These are phyloP conservation scores for Musa itinerans DNA, from an alignment of 176 grass and related monocot species.

Conservation along the genomic window DNA sequence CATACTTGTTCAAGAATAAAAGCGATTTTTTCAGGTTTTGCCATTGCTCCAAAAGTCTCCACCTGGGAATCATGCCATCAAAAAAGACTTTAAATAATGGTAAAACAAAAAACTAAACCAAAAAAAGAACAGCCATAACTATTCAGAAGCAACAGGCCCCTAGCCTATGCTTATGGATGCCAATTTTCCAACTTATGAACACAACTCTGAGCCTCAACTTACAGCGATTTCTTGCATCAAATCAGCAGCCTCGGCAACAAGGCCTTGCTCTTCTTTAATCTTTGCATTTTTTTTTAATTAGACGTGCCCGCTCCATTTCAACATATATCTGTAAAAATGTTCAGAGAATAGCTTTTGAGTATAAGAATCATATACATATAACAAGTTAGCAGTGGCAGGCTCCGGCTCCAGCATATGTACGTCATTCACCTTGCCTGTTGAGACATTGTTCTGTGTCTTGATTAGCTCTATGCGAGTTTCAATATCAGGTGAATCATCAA, in stretches of 20 bases:
- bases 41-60: slow-evolving; percentile 97
- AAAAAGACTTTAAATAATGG: slow-evolving; percentile 3
- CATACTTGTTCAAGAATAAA: slow-evolving; percentile 94
- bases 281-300: slow-evolving; percentile 90
- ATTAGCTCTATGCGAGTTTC: slow-evolving; percentile 87
- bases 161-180: not conserved
- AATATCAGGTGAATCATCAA: slow-evolving; percentile 74
- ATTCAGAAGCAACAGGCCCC: not conserved
- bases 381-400: not conserved
- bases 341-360: not conserved
- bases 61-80: slow-evolving; percentile 43
- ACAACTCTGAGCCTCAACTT: slow-evolving; percentile 28
- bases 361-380: slow-evolving; percentile 10
- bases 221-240: slow-evolving; percentile 99
- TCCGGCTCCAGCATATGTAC: not conserved
- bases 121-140: too few relatives aligned
- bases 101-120: too few relatives aligned
- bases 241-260: slow-evolving; percentile 90
- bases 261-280: slow-evolving; percentile 82
- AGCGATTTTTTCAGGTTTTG: slow-evolving; percentile 86
- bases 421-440: slow-evolving; percentile 69
- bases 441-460: slow-evolving; percentile 79
- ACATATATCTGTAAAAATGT: too few relatives aligned
- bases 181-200: slow-evolving; percentile 5
- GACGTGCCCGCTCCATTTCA: not conserved